phyloP scores from a whole-genome alignment of 2,329 filamentous ascomycete genomes.

The Sclerotinia glacialis region DNA sequence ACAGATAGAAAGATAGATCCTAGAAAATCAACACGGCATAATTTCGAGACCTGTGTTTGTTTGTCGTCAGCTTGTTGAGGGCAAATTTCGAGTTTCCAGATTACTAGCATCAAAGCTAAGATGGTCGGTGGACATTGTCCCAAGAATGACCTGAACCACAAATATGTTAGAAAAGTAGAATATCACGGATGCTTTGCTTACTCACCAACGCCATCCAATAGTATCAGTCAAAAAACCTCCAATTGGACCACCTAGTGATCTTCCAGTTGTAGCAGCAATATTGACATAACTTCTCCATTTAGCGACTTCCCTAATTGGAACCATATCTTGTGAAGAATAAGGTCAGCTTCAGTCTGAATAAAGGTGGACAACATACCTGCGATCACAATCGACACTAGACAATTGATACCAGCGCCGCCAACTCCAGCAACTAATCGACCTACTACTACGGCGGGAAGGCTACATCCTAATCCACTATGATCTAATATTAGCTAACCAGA shows the following conservation, averaged over 20 bases:
- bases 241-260: constrained; percentile 53
- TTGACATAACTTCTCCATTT: constrained; percentile 55
- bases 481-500: background rate
- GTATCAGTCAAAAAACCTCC: constrained; percentile 59
- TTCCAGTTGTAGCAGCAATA: constrained; percentile 50
- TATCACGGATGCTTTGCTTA: background rate
- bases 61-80: constrained; percentile 25
- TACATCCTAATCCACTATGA: constrained; percentile 46
- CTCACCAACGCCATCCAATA: constrained; percentile 64
- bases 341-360: background rate
- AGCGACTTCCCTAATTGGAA: constrained; percentile 52
- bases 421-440: constrained; percentile 52
- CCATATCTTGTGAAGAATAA: constrained; percentile 43
- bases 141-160: constrained; percentile 48
- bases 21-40: constrained; percentile 55
- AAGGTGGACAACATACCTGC: constrained; percentile 42
- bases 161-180: background rate
- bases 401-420: constrained; percentile 50
- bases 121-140: constrained; percentile 56
- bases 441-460: constrained; percentile 49
- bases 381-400: constrained; percentile 51
- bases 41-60: constrained; percentile 26
- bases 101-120: constrained; percentile 47
- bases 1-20: constrained; percentile 49
- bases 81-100: constrained; percentile 25